Conservation (phyloP, 495 filamentous ascomycete genomes). For the Thozetella sp. region DNA sequence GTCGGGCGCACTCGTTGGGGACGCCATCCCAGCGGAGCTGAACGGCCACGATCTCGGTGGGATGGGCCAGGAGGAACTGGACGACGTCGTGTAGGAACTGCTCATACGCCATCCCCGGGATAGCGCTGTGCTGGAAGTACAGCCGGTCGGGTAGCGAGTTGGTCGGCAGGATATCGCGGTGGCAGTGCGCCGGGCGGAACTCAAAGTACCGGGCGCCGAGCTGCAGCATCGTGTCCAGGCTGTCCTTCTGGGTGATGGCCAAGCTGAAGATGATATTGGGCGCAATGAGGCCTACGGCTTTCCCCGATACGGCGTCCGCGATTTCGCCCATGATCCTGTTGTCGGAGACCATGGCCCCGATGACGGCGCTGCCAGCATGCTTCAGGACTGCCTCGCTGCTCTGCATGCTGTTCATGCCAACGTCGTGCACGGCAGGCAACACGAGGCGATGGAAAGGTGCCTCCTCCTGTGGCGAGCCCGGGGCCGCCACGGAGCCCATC, state of each 20-base stretch:
- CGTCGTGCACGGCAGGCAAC: constrained; percentile 49
- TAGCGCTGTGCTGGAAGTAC: constrained; percentile 56
- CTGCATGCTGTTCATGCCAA: constrained; percentile 58
- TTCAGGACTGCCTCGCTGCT: constrained; percentile 35
- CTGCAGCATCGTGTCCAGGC: constrained; percentile 40
- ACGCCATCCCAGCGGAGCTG: constrained; percentile 57
- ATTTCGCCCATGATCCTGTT: constrained; percentile 25
- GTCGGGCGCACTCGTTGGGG: constrained; percentile 42
- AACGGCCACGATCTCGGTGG: constrained; percentile 50
- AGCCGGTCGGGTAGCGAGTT: constrained; percentile 41
- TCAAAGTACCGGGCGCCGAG: constrained; percentile 59
- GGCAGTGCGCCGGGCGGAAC: constrained; percentile 53
- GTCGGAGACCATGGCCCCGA: constrained; percentile 32
- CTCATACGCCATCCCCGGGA: constrained; percentile 55
- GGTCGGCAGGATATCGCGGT: constrained; percentile 31
- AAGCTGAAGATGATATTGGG: constrained; percentile 52
- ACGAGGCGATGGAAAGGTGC: constrained; percentile 47
- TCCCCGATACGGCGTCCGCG: constrained; percentile 29
- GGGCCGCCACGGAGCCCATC: constrained; percentile 46
- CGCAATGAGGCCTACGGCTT: constrained; percentile 38
- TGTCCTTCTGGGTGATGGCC: constrained; percentile 58
- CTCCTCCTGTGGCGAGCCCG: constrained; percentile 36
- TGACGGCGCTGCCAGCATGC: constrained; percentile 36
- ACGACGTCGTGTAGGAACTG: constrained; percentile 46
- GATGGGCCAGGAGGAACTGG: constrained; percentile 41